Base-by-base conservation (phyloP, 768 basidiomycete genomes). In the Suillus fuscotomentosus region DNA sequence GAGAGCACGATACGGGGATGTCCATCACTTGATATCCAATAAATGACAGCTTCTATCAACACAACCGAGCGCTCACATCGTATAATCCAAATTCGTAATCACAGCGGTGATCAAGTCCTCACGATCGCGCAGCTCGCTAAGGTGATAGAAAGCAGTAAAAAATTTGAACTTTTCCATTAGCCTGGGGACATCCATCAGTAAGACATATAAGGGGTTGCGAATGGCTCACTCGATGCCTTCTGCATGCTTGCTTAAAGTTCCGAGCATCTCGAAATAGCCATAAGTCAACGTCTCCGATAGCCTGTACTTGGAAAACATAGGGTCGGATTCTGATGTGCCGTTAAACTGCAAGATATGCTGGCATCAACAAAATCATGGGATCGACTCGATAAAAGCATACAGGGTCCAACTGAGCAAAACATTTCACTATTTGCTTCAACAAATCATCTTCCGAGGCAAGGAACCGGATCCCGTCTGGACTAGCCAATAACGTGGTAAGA, bases 251-350 rank as follows among this genome's bases (percentile, higher is more conserved):
- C 93, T 97, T 54, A 99, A 80, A 1, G 87, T 89, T 9, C 97
- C 97, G 3, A 99, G 83, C 89, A 99, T 95, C 70, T 97, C 95
- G 68, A 99, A 86, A 75, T 99, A 99, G 0, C 95, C 97, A 69
- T 86, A 91, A 0, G 94, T 93, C 69, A 99, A 77, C 0, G 94
- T 95, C 20, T 89, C 88, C 47, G 89, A 82, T 56, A 98, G 83
- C 8, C 94, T 84, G 68, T 88, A 84, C 72, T 91, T 91, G 1
- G 95, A 94, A 70, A 99, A 94, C 60, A 92, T 84, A 0, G 91
- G 89, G 70, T 94, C 92, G 9, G 88, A 85, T 63, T 87, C 88
- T 0, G 89, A 86, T 11, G 83, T 80, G 11, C 88, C 86, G 67
- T 90, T 91, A 70, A 89, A 90, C 91, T 94, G 61, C 27, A 31